Conservation (phyloP, 495 filamentous ascomycete genomes). For the Neurospora sublineolata region DNA sequence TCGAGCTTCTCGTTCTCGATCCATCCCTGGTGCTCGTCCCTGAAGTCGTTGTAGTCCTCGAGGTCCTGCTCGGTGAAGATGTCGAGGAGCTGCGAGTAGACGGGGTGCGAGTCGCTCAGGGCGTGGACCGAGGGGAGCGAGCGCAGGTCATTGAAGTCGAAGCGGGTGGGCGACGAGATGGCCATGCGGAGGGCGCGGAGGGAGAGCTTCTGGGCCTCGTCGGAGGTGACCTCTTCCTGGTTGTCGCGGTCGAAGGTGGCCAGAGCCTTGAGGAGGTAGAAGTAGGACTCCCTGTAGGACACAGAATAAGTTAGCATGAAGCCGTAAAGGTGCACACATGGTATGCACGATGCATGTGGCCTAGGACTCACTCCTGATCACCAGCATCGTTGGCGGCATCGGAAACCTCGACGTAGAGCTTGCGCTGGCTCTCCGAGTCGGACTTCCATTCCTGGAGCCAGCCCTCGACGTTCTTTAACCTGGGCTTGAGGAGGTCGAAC, state of each 20-base stretch:
- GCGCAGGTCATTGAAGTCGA: conserved; percentile 90
- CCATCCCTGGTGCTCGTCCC: conserved; percentile 68
- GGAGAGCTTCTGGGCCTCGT: conserved; percentile 68
- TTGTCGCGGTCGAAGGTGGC: conserved; percentile 65
- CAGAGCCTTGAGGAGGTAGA: conserved; percentile 72
- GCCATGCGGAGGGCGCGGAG: conserved; percentile 76
- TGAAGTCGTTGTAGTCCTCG: conserved; percentile 91
- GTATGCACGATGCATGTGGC: background rate
- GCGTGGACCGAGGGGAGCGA: conserved; percentile 76
- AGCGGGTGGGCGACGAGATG: conserved; percentile 62
- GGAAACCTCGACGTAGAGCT: conserved; percentile 66
- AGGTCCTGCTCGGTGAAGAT: conserved; percentile 87
- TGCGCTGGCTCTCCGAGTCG: conserved; percentile 68
- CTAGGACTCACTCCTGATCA: conserved; percentile 61
- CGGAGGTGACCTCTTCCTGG: conserved; percentile 44
- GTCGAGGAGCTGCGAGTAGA: conserved; percentile 81
- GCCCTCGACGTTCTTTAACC: conserved; percentile 62
- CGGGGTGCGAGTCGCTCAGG: conserved; percentile 67
- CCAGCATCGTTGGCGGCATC: conserved; percentile 66
- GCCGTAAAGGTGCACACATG: background rate
- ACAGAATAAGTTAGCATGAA: conserved; percentile 8
- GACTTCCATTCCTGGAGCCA: conserved; percentile 82
- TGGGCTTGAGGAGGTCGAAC: conserved; percentile 69
- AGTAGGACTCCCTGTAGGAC: conserved; percentile 51
- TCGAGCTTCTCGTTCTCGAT: conserved; percentile 61